phyloP scores from a whole-genome alignment of 2,329 filamentous ascomycete species.

The Diaporthe sp. region DNA sequence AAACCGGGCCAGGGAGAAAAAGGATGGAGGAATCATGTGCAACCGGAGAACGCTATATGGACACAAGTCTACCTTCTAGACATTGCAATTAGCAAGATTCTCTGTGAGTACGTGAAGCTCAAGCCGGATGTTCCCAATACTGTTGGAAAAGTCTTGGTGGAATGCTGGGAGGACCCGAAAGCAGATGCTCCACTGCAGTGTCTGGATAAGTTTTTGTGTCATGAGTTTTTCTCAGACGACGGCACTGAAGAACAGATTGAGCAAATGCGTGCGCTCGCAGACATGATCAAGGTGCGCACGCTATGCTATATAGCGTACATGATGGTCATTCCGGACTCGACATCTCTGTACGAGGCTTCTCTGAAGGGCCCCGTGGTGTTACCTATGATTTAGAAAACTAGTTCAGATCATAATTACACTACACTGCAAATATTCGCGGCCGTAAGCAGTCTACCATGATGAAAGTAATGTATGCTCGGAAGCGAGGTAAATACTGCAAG shows the following conservation, averaged over 20 bases:
- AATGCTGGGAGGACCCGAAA: not conserved
- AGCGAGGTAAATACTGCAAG: no score
- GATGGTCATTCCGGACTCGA: not conserved
- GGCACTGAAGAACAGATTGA: not conserved
- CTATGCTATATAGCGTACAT: not conserved
- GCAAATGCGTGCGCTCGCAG: not conserved
- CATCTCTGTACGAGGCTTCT: not conserved
- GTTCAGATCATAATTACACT: not conserved
- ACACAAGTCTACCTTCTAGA: no score
- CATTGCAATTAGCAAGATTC: no score
- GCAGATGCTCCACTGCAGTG: not conserved
- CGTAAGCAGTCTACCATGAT: no score
- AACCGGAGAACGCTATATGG: no score
- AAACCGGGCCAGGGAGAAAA: no score
- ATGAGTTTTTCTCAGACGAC: no score
- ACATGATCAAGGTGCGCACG: not conserved
- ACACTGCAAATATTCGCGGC: no score
- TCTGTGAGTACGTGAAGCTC: no score
- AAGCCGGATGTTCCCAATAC: no score
- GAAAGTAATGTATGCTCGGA: no score
- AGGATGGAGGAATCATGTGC: no score
- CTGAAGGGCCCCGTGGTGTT: not conserved
- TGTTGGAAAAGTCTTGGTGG: not conserved
- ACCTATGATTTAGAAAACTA: not conserved
- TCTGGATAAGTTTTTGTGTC: not conserved